A percentile compares a stretch with the other conserved stretches of the same genome.
Evolutionary conservation across 1,139 yeast species (phyloP).

Genomic region (Blastobotrys persicus): DNA sequence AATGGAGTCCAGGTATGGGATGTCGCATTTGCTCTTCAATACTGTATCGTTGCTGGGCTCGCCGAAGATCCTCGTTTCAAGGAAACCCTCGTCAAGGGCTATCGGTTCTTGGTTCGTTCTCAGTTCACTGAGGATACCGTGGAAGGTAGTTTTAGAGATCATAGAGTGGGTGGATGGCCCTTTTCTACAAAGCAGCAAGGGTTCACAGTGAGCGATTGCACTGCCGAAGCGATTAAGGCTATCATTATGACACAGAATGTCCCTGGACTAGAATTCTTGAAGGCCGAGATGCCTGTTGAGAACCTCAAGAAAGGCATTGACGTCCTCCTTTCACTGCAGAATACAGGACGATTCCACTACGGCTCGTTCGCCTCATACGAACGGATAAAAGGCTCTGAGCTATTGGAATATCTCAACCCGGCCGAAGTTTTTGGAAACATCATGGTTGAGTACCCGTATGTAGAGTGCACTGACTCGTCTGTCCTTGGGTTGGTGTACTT

Average conservation of each 20-base stretch:
- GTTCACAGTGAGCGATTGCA: conserved; percentile 93
- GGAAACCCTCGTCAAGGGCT: conserved; percentile 60
- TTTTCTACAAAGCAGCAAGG: conserved; percentile 96
- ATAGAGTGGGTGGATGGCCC: conserved; percentile 93
- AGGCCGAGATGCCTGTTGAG: conserved; percentile 50
- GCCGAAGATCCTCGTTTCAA: conserved; percentile 68
- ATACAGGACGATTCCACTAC: conserved; percentile 70
- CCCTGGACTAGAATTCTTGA: conserved; percentile 50
- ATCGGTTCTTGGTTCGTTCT: conserved; percentile 69
- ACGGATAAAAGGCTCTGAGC: conserved; percentile 74
- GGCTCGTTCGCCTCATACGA: conserved; percentile 96
- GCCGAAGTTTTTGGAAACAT: conserved; percentile 98
- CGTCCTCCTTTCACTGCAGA: conserved; percentile 65
- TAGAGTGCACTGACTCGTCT: conserved; percentile 95
- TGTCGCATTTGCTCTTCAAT: conserved; percentile 85
- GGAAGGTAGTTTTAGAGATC: conserved; percentile 78
- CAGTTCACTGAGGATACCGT: conserved; percentile 83
- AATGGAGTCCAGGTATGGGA: conserved; percentile 99
- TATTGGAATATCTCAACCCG: conserved; percentile 77
- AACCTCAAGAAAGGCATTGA: conserved; percentile 70
- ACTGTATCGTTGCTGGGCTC: conserved; percentile 74
- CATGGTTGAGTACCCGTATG: conserved; percentile 98
- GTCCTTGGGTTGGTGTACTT: conserved; percentile 86
- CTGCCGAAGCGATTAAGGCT: conserved; percentile 94
- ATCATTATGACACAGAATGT: conserved; percentile 85